These are phyloP conservation scores for Fusarium pseudonygamai DNA, from an alignment of 2,329 filamentous ascomycete species.

Conservation along the genomic window DNA sequence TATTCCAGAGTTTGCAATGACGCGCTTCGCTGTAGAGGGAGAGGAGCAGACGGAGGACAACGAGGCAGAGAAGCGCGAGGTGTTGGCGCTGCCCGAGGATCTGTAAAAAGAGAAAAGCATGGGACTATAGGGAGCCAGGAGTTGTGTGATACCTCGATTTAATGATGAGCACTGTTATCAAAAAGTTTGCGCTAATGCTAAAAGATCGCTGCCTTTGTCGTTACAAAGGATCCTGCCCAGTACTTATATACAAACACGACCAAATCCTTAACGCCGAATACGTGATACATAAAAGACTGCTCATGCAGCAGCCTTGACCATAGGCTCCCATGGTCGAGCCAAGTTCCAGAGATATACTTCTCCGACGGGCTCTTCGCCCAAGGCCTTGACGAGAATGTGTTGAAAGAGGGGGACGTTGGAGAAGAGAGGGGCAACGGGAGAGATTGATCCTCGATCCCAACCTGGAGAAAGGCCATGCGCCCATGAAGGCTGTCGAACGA, in stretches of 20 bases:
- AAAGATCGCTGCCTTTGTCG: slow-evolving; percentile 14
- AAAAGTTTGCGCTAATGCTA: slow-evolving; percentile 30
- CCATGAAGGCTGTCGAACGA: slow-evolving; percentile 45
- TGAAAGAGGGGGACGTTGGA: slow-evolving; percentile 45
- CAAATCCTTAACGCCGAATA: slow-evolving; percentile 21
- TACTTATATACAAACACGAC: slow-evolving; percentile 19
- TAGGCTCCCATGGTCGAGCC: slow-evolving; percentile 54
- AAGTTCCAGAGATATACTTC: slow-evolving; percentile 55
- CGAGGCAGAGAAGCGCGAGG: slow-evolving; percentile 37
- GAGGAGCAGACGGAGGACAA: slow-evolving; percentile 49
- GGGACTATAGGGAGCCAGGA: slow-evolving; percentile 41
- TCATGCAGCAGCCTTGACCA: slow-evolving; percentile 52
- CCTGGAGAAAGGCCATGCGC: slow-evolving; percentile 41
- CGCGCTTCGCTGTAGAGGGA: slow-evolving; percentile 60
- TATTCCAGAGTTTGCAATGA: slow-evolving; percentile 66
- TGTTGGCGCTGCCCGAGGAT: slow-evolving; percentile 39
- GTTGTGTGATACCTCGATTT: slow-evolving; percentile 46
- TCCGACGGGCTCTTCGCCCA: slow-evolving; percentile 45
- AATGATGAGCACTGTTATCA: slow-evolving; percentile 38
- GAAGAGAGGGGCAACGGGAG: slow-evolving; percentile 43
- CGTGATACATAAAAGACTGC: neutral
- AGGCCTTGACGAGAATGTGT: slow-evolving; percentile 50
- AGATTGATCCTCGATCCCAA: slow-evolving; percentile 42
- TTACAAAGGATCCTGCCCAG: slow-evolving; percentile 8
- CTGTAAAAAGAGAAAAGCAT: slow-evolving; percentile 34